Percentiles rank a stretch among this genome's conserved stretches.
phyloP scores from a whole-genome alignment of 2,329 filamentous ascomycete species.

The Colletotrichum zoysiae region DNA sequence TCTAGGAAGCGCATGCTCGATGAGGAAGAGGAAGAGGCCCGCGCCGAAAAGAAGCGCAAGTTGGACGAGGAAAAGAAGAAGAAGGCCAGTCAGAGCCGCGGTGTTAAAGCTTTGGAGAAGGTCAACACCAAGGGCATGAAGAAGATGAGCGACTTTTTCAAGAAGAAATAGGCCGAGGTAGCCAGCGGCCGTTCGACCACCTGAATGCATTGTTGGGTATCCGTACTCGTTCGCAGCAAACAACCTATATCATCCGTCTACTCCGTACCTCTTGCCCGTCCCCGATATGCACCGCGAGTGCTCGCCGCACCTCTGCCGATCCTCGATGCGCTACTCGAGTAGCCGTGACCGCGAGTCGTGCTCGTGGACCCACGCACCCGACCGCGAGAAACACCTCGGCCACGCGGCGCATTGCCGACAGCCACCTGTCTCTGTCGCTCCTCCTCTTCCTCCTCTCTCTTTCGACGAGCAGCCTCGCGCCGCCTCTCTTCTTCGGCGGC shows the following conservation, averaged over 20 bases:
- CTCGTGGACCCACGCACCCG: slow-evolving; percentile 29
- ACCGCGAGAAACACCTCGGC: slow-evolving; percentile 36
- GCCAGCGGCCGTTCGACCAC: slow-evolving; percentile 21
- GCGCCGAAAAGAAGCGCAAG: slow-evolving; percentile 85
- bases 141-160: slow-evolving; percentile 96
- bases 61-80: slow-evolving; percentile 91
- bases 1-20: slow-evolving; percentile 76
- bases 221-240: slow-evolving; percentile 37
- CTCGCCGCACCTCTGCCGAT: slow-evolving; percentile 42
- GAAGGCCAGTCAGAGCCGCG: slow-evolving; percentile 80
- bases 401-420: slow-evolving; percentile 37
- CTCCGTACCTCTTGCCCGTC: slow-evolving; percentile 36
- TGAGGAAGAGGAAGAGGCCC: slow-evolving; percentile 74
- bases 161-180: slow-evolving; percentile 66
- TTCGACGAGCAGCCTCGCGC: slow-evolving; percentile 76
- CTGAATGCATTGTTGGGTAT: slow-evolving; percentile 39
- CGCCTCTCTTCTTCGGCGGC: slow-evolving; percentile 84
- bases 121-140: slow-evolving; percentile 94
- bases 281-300: slow-evolving; percentile 40
- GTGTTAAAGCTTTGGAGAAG: slow-evolving; percentile 85
- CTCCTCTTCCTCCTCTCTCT: slow-evolving; percentile 72
- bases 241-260: slow-evolving; percentile 27
- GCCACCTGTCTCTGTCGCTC: slow-evolving; percentile 56
- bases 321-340: slow-evolving; percentile 40
- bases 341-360: slow-evolving; percentile 38